Evolutionary conservation across 306 rosid species (phyloP).

Genomic region (Erythrophleum fordii): DNA sequence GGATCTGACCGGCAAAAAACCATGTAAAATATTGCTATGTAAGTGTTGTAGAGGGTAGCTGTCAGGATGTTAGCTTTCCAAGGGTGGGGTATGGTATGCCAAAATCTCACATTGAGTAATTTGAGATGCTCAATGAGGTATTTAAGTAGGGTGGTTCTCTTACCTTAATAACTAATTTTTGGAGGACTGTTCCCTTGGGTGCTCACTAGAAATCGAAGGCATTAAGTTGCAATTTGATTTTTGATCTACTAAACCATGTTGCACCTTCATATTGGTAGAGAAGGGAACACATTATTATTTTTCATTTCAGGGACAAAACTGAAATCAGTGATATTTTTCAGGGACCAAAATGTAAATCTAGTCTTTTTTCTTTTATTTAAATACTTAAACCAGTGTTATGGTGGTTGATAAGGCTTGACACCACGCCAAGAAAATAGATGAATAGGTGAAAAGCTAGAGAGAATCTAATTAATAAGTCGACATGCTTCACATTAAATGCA

Average conservation of each 20-base stretch:
- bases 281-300: neutral
- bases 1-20: too few relatives aligned
- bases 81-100: too few relatives aligned
- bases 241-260: neutral
- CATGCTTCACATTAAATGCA: neutral
- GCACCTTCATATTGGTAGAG: neutral
- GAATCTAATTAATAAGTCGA: neutral
- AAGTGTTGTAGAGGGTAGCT: too few relatives aligned
- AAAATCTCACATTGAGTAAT: too few relatives aligned
- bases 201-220: too few relatives aligned
- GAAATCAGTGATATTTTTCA: neutral
- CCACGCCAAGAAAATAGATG: neutral
- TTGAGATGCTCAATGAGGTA: too few relatives aligned
- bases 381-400: neutral
- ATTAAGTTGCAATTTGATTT: neutral
- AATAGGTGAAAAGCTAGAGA: neutral
- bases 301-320: neutral
- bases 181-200: too few relatives aligned
- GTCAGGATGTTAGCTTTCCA: too few relatives aligned
- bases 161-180: too few relatives aligned
- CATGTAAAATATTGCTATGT: too few relatives aligned
- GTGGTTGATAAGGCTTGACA: neutral
- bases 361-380: neutral
- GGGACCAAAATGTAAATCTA: neutral
- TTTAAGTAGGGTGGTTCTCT: too few relatives aligned